Base-by-base conservation (phyloP, 306 rosid genomes). In the Trifolium repens region DNA sequence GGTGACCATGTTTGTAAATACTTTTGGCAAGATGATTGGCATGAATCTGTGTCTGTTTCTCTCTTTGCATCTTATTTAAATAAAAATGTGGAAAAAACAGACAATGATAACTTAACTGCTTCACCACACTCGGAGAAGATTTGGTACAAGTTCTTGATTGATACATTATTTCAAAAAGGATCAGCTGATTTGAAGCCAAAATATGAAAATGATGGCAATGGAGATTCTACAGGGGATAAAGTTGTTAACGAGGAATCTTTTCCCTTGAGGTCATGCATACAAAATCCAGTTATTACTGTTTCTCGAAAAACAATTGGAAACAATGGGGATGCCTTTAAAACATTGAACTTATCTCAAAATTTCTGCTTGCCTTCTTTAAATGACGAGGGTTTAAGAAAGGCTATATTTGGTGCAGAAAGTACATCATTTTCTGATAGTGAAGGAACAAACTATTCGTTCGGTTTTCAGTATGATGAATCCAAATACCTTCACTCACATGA, bases 381-480 rank as follows among this genome's bases (percentile, higher is more conserved):
- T 10, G 98, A 94, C 46, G 91, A 77, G 84, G 75, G 19, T 78
- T 79, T 94, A 77, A 84, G 96, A 74, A 81, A 76, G 77, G 91
- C 94, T 79, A 46, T 94, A 79, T 91, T 86, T 82, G 88, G 87
- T 59, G 72, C 77, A 60, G 93, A 86, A 74, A 71, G 77, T 43
- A 39, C 78, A 39, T 55, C 81, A 49, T 67, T 76, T 85, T 81
- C 86, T 82, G 79, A 71, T 37, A 55, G 46, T 61, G 87, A 79
- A 69, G 98, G 97, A 84, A 94, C 97, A 47, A 82, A 87, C 81
- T 94, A 88, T 86, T 67, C 87, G 69, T 90, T 82, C 67, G 98
- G 98, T 80, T 94, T 91, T 76, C 91, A 65, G 81, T 94, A 83
- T 86, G 89, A 90, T 82, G 93, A 89, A 85, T 87, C 89, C 26